Evolutionary conservation across 2,329 filamentous ascomycete species (phyloP).

Genomic region (Microcyclosporella mali): DNA sequence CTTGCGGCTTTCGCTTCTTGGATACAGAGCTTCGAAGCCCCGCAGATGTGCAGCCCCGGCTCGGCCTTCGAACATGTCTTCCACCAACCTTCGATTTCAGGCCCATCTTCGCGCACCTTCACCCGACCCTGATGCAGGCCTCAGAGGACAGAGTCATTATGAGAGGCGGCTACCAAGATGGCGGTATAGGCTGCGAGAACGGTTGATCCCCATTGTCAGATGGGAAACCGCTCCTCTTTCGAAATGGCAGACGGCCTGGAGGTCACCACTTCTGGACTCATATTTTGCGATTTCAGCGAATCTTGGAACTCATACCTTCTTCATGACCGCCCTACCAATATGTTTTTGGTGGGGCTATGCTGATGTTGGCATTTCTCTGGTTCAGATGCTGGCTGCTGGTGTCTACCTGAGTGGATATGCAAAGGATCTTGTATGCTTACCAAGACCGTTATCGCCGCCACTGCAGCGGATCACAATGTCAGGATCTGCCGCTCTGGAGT

Average conservation of each 20-base stretch:
- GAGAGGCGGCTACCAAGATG: slow-evolving; percentile 69
- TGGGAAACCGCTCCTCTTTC: slow-evolving; percentile 95
- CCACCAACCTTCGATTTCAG: slow-evolving; percentile 17
- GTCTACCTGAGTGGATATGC: slow-evolving; percentile 74
- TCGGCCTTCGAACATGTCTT: slow-evolving; percentile 1
- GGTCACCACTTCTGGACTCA: slow-evolving; percentile 79
- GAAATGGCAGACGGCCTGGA: slow-evolving; percentile 70
- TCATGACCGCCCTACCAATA: slow-evolving; percentile 91
- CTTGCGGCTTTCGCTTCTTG: no score
- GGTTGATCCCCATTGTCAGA: slow-evolving; percentile 76
- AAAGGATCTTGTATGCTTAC: slow-evolving; percentile 90
- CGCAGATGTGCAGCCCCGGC: slow-evolving; percentile 16
- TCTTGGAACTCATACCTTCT: slow-evolving; percentile 95
- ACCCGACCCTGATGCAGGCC: slow-evolving; percentile 59
- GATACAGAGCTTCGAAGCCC: neutral
- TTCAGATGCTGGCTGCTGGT: slow-evolving; percentile 60
- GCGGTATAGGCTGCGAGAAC: slow-evolving; percentile 79
- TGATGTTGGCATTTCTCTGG: slow-evolving; percentile 67
- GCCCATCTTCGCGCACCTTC: slow-evolving; percentile 26
- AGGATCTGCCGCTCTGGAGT: slow-evolving; percentile 87
- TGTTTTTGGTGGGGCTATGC: slow-evolving; percentile 95
- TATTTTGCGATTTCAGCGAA: slow-evolving; percentile 98
- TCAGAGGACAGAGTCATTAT: slow-evolving; percentile 65
- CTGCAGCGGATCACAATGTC: slow-evolving; percentile 96
- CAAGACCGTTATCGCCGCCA: slow-evolving; percentile 84